Percentiles rank a stretch among this genome's conserved stretches.
These are phyloP conservation scores for Cladorrhinum sp. DNA, from an alignment of 2,329 filamentous ascomycete genomes.

Conservation along the genomic window DNA sequence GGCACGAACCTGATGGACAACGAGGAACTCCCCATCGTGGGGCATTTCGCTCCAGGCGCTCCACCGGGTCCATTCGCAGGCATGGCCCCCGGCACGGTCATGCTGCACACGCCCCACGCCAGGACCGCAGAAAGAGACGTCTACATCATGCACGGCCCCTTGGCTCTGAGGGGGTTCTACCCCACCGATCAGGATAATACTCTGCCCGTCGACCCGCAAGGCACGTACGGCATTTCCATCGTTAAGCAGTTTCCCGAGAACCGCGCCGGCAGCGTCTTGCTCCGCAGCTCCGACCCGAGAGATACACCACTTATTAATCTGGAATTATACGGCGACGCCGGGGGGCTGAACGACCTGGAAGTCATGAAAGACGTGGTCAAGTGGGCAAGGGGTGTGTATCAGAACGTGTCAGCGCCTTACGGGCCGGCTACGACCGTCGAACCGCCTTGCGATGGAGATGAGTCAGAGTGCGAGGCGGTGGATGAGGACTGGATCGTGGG, in stretches of 20 bases:
- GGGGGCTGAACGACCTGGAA: slow-evolving; percentile 41
- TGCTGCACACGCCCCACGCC: no score
- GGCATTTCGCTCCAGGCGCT: no score
- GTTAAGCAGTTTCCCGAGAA: slow-evolving; percentile 46
- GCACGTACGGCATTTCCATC: slow-evolving; percentile 39
- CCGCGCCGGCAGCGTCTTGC: slow-evolving; percentile 56
- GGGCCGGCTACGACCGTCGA: slow-evolving; percentile 32
- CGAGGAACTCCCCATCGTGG: slow-evolving; percentile 10
- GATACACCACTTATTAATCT: slow-evolving; percentile 57
- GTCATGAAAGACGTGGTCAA: slow-evolving; percentile 54
- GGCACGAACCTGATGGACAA: slow-evolving; percentile 41
- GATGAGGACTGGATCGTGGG: slow-evolving; percentile 28
- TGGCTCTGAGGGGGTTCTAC: no score
- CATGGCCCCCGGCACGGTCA: slow-evolving; percentile 37
- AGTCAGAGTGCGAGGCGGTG: slow-evolving; percentile 15
- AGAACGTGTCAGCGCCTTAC: slow-evolving; percentile 17
- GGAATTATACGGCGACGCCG: slow-evolving; percentile 58
- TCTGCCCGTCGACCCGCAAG: no score
- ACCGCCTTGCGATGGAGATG: no score
- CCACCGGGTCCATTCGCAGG: slow-evolving; percentile 1
- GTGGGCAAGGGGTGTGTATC: slow-evolving; percentile 43
- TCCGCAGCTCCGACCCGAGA: slow-evolving; percentile 60
- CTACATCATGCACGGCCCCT: no score
- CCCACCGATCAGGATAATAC: no score
- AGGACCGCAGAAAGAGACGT: no score